phyloP scores from a whole-genome alignment of 306 rosid species.

The Cajanus cajan region DNA sequence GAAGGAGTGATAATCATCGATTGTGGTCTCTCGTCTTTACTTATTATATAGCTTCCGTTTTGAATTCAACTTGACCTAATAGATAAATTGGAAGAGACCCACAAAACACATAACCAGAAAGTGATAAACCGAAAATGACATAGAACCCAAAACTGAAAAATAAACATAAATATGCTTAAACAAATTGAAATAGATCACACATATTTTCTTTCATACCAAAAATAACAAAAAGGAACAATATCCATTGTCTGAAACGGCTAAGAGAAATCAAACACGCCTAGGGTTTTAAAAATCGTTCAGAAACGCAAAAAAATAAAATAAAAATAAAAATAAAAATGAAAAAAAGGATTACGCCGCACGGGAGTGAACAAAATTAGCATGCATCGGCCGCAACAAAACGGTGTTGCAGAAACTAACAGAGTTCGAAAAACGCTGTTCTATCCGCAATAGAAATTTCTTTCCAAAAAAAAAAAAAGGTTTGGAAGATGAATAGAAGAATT shows the following conservation, averaged over 20 bases:
- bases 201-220: neutral
- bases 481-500: too few species aligned
- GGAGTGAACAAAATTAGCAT: too few species aligned
- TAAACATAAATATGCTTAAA: neutral
- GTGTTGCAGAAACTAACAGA: too few species aligned
- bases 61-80: neutral
- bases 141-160: neutral
- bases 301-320: too few species aligned
- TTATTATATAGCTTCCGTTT: neutral
- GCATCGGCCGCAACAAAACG: too few species aligned
- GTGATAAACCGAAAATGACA: neutral
- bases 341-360: too few species aligned
- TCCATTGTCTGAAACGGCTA: neutral
- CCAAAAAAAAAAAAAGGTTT: too few species aligned
- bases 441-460: too few species aligned
- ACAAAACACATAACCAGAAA: neutral
- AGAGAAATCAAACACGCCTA: neutral
- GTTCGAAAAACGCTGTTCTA: too few species aligned
- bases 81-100: neutral
- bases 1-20: neutral
- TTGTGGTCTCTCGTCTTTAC: neutral
- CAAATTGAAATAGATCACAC: neutral
- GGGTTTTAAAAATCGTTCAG: neutral
- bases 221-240: neutral
- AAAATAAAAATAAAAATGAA: too few species aligned